phyloP scores from a whole-genome alignment of 148 eudicot species.

The Cornus kousa region DNA sequence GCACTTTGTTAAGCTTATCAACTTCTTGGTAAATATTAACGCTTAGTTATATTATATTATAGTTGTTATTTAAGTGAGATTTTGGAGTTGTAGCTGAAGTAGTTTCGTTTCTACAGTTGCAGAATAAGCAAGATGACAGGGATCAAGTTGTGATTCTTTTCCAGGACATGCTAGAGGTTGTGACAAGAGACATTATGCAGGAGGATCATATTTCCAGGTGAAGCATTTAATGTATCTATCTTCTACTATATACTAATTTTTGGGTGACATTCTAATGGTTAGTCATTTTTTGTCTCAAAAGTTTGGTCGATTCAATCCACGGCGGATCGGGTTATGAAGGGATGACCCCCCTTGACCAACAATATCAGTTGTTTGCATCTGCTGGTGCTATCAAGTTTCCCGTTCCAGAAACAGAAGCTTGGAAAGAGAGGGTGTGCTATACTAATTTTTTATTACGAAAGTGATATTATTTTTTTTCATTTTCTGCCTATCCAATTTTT shows the following conservation, averaged over 20 bases:
- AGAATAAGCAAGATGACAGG: conserved; percentile 70
- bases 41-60: neutral
- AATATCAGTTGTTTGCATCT: conserved; percentile 83
- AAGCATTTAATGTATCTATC: conserved; percentile 10
- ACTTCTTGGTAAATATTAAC: conserved; percentile 59
- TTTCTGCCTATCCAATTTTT: neutral
- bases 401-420: conserved; percentile 77
- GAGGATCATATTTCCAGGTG: conserved; percentile 66
- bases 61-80: neutral
- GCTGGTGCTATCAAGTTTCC: conserved; percentile 91
- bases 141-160: conserved; percentile 89
- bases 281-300: conserved; percentile 13
- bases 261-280: conserved; percentile 11
- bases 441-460: neutral
- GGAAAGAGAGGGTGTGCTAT: conserved; percentile 85
- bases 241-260: neutral
- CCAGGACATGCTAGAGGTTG: conserved; percentile 98
- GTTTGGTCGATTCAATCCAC: conserved; percentile 62
- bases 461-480: neutral
- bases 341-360: conserved; percentile 62
- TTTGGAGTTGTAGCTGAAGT: neutral
- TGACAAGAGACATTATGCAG: conserved; percentile 86
- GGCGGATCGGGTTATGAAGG: conserved; percentile 66
- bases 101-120: conserved; percentile 41
- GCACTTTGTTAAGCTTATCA: conserved; percentile 81